These are phyloP conservation scores for Gaillardinia entomophila DNA, from an alignment of 805 yeast species.

Conservation along the genomic window DNA sequence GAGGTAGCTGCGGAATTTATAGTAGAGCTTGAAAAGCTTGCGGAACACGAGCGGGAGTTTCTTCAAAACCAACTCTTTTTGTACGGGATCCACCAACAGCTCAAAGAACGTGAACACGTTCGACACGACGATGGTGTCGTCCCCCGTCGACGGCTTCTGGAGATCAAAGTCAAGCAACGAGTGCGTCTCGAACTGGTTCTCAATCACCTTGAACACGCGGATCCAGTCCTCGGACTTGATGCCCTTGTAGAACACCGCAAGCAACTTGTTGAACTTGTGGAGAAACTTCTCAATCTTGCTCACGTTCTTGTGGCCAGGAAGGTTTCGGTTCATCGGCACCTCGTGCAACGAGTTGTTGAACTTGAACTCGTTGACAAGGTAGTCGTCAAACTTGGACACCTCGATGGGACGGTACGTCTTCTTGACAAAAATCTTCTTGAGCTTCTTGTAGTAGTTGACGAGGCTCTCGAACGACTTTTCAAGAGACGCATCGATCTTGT, in stretches of 20 bases:
- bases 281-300: conserved; percentile 56
- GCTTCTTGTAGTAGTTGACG: conserved; percentile 50
- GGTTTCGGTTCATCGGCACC: conserved; percentile 41
- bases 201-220: conserved; percentile 65
- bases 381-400: conserved; percentile 31
- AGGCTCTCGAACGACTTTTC: conserved; percentile 33
- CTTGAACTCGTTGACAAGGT: conserved; percentile 34
- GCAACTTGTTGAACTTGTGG: conserved; percentile 55
- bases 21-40: conserved; percentile 60
- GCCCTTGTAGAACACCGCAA: conserved; percentile 50
- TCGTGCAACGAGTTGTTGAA: conserved; percentile 37
- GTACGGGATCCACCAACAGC: conserved; percentile 45
- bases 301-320: conserved; percentile 40
- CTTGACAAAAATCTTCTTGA: conserved; percentile 65
- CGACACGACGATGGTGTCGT: conserved; percentile 54
- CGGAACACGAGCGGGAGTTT: conserved; percentile 67
- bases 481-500: conserved; percentile 28
- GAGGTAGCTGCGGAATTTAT: conserved; percentile 59
- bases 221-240: conserved; percentile 75
- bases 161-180: conserved; percentile 53
- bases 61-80: conserved; percentile 26
- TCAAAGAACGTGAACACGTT: conserved; percentile 70
- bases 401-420: conserved; percentile 61
- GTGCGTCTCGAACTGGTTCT: conserved; percentile 55
- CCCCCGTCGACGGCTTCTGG: conserved; percentile 35